Conservation (phyloP, 139 green algal genomes). For the Yamagishiella unicocca region DNA sequence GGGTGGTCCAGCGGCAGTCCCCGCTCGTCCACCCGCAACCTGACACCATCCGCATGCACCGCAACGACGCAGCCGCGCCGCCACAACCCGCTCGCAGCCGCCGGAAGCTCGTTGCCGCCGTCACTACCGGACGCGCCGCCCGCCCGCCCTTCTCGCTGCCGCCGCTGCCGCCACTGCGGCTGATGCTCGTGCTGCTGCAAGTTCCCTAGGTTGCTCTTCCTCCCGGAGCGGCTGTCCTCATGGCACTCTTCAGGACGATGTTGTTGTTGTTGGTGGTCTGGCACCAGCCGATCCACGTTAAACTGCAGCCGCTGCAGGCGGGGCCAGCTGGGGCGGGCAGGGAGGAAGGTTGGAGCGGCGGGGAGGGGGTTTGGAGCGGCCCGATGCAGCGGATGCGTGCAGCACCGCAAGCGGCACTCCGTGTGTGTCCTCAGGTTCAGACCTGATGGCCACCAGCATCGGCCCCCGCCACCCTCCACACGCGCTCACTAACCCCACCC, state of each 20-base stretch:
- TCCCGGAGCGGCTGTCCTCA: no score
- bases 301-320: constrained; percentile 35
- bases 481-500: neutral
- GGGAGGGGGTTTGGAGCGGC: no score
- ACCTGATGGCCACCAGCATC: no score
- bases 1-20: constrained; percentile 29
- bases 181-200: neutral
- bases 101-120: neutral
- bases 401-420: no score
- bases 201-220: neutral
- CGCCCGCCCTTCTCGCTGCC: neutral
- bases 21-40: neutral
- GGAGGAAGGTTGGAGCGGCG: neutral
- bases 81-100: neutral
- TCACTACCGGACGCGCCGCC: neutral
- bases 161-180: neutral
- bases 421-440: no score
- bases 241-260: no score
- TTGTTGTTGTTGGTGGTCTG: neutral
- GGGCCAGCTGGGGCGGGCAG: constrained; percentile 19
- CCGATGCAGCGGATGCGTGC: no score
- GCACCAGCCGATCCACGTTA: constrained; percentile 24
- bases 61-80: constrained; percentile 24
- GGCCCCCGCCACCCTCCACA: no score
- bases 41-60: constrained; percentile 8